Conservation (phyloP, 768 basidiomycete genomes). For the Coprinopsis marcescibilis region DNA sequence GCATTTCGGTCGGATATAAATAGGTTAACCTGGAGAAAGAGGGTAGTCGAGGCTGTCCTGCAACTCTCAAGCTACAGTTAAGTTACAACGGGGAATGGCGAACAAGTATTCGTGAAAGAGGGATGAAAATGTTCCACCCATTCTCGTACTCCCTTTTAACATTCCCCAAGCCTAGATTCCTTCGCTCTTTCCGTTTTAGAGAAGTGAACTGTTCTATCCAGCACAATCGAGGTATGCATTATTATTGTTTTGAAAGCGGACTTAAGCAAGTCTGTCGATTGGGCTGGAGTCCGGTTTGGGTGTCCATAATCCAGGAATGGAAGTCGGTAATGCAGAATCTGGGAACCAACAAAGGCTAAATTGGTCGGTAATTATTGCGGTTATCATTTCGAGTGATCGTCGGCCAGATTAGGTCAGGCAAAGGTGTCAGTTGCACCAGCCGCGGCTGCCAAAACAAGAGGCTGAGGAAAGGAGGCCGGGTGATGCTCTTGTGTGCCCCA, state of each 20-base stretch:
- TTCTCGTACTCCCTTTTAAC: background rate
- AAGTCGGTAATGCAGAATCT: background rate
- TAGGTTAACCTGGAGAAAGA: background rate
- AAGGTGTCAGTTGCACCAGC: background rate
- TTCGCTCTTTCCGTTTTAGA: too few relatives aligned
- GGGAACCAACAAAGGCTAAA: background rate
- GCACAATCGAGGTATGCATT: too few relatives aligned
- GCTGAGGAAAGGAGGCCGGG: background rate
- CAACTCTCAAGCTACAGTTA: conserved; percentile 7
- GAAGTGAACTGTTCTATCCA: too few relatives aligned
- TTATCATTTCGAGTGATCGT: background rate
- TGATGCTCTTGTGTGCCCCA: too few relatives aligned
- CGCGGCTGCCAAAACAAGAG: background rate
- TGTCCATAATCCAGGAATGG: conserved; percentile 1
- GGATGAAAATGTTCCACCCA: background rate
- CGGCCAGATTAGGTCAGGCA: background rate
- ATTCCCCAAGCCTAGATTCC: too few relatives aligned
- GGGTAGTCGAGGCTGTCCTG: conserved; percentile 4
- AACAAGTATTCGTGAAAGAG: conserved; percentile 1
- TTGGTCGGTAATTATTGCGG: background rate
- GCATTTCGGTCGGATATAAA: background rate
- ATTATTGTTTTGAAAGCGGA: conserved; percentile 11
- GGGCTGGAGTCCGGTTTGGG: background rate
- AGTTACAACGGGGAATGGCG: conserved; percentile 1
- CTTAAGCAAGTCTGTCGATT: conserved; percentile 5